Percentiles rank a stretch among this genome's conserved stretches.
These are phyloP conservation scores for Pseudopyricularia javanii DNA, from an alignment of 2,329 filamentous ascomycete genomes.

Conservation along the genomic window DNA sequence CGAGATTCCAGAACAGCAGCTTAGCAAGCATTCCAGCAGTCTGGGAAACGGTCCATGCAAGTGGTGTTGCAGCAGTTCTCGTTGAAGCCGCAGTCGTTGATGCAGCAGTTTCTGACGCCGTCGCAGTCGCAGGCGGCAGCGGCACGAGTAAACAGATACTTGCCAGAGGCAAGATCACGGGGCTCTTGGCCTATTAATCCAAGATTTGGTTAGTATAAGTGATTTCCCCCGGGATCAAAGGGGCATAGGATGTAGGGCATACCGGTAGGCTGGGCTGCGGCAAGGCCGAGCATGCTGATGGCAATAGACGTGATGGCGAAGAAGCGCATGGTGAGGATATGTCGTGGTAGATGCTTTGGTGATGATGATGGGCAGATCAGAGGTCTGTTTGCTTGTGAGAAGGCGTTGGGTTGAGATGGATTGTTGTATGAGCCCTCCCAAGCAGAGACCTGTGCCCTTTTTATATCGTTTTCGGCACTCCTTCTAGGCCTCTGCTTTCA, in stretches of 20 bases:
- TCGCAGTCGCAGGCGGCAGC: neutral
- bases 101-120: constrained; percentile 1
- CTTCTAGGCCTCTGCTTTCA: too few relatives aligned
- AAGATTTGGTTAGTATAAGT: neutral
- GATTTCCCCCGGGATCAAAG: neutral
- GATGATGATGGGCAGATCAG: neutral
- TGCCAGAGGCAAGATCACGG: neutral
- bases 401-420: neutral
- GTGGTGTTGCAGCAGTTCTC: constrained; percentile 9
- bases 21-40: neutral
- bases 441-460: too few relatives aligned
- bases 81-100: constrained; percentile 23
- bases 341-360: neutral
- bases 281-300: neutral
- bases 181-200: neutral
- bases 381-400: neutral
- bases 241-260: neutral
- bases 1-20: neutral
- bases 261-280: neutral
- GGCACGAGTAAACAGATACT: neutral
- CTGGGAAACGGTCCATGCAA: neutral
- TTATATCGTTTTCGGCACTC: too few relatives aligned
- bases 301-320: neutral
- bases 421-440: too few relatives aligned
- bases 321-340: neutral